Conservation (phyloP, 805 yeast genomes). For the Metschnikowia hibisci region DNA sequence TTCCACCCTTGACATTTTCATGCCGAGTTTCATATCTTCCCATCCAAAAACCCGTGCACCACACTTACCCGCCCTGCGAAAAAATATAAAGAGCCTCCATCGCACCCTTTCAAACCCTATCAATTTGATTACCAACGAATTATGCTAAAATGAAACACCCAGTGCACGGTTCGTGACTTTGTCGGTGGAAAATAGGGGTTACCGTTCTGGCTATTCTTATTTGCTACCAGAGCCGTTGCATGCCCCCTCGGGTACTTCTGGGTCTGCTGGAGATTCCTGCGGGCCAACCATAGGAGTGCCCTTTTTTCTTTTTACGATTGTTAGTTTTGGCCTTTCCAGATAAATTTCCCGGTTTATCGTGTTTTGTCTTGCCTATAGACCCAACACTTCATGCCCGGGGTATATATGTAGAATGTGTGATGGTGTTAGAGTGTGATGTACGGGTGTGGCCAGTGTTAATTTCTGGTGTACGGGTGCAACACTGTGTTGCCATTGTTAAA, state of each 20-base stretch:
- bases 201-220: slow-evolving; percentile 24
- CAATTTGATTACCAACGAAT: slow-evolving; percentile 29
- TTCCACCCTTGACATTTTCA: too few relatives aligned
- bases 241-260: slow-evolving; percentile 12
- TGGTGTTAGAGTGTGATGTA: too few relatives aligned
- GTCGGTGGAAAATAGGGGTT: slow-evolving; percentile 14
- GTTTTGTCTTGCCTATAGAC: slow-evolving; percentile 37
- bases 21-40: too few relatives aligned
- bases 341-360: slow-evolving; percentile 45
- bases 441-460: too few relatives aligned
- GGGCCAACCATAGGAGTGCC: slow-evolving; percentile 9
- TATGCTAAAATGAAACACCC: slow-evolving; percentile 30
- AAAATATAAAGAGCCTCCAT: slow-evolving; percentile 1
- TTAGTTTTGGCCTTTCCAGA: slow-evolving; percentile 37
- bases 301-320: slow-evolving; percentile 28
- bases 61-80: slow-evolving; percentile 18
- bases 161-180: slow-evolving; percentile 22
- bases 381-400: slow-evolving; percentile 51
- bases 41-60: slow-evolving; percentile 3
- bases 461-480: too few relatives aligned
- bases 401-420: slow-evolving; percentile 18
- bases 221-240: slow-evolving; percentile 19
- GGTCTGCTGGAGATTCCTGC: slow-evolving; percentile 19
- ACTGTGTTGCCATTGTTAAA: too few relatives aligned
- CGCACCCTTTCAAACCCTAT: slow-evolving; percentile 5